A percentile compares a stretch with the other conserved stretches of the same genome.
Conservation (phyloP, 2,329 filamentous ascomycete genomes). For the Ophiocordyceps polyrhachis-furcata region DNA sequence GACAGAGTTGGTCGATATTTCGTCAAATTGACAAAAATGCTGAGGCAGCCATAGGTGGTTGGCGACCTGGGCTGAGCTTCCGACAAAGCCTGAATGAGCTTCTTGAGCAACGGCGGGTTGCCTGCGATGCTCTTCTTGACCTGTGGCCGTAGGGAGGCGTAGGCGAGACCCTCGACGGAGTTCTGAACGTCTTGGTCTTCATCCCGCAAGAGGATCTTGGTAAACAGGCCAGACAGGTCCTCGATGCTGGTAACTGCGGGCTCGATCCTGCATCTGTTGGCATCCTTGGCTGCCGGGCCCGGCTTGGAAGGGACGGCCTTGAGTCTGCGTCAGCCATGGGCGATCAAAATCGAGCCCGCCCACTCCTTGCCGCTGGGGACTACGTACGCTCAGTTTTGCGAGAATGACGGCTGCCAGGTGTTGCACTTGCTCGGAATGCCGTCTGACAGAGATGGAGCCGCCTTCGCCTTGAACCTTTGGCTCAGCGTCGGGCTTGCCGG, state of each 20-base stretch:
- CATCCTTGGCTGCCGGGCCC: slow-evolving; percentile 15
- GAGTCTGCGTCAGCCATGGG: slow-evolving; percentile 27
- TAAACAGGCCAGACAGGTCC: slow-evolving; percentile 45
- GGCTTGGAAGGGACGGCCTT: slow-evolving; percentile 35
- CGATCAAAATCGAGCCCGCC: slow-evolving; percentile 11
- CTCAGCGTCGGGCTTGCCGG: slow-evolving; percentile 29
- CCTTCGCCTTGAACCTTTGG: slow-evolving; percentile 38
- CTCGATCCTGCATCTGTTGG: slow-evolving; percentile 25
- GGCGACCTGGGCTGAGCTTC: slow-evolving; percentile 45
- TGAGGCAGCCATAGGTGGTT: slow-evolving; percentile 68
- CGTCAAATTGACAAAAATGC: slow-evolving; percentile 71
- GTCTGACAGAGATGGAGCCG: slow-evolving; percentile 39
- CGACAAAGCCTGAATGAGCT: slow-evolving; percentile 44
- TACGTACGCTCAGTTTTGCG: slow-evolving; percentile 44
- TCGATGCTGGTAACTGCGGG: slow-evolving; percentile 42
- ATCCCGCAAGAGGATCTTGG: slow-evolving; percentile 43
- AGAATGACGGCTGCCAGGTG: slow-evolving; percentile 56
- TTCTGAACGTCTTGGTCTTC: slow-evolving; percentile 42
- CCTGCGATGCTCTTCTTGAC: slow-evolving; percentile 66
- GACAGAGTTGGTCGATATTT: slow-evolving; percentile 58
- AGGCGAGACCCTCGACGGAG: slow-evolving; percentile 80
- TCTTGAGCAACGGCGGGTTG: slow-evolving; percentile 49
- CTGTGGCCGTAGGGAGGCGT: slow-evolving; percentile 68
- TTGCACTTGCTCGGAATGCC: slow-evolving; percentile 42
- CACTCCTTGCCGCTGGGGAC: not conserved